phyloP scores from a whole-genome alignment of 345 rosid genomes.

The Jatropha curcas region DNA sequence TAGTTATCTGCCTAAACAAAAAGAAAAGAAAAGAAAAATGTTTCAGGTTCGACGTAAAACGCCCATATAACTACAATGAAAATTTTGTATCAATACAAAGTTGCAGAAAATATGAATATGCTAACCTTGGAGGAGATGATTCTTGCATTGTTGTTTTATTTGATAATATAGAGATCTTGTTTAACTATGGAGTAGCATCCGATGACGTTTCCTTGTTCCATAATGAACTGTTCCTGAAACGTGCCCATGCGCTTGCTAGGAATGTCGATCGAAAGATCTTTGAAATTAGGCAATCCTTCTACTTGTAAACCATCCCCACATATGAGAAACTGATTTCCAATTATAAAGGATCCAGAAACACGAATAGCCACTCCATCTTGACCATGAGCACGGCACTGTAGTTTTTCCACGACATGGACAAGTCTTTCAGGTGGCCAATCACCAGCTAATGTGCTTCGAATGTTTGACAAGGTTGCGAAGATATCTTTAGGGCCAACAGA shows the following conservation, averaged over 20 bases:
- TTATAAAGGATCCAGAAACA: slow-evolving; percentile 76
- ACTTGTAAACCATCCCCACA: slow-evolving; percentile 94
- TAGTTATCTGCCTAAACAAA: background rate
- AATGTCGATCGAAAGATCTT: slow-evolving; percentile 78
- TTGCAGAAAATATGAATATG: background rate
- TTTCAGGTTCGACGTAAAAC: too few relatives aligned
- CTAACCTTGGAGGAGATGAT: slow-evolving; percentile 15
- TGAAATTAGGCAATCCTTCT: slow-evolving; percentile 82
- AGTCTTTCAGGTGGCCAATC: slow-evolving; percentile 84
- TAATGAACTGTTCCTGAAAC: slow-evolving; percentile 78
- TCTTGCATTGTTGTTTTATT: slow-evolving; percentile 7
- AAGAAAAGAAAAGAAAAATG: background rate
- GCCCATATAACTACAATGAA: too few relatives aligned
- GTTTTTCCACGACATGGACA: slow-evolving; percentile 86
- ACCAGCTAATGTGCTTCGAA: slow-evolving; percentile 74
- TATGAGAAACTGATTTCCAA: slow-evolving; percentile 84
- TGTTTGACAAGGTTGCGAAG: slow-evolving; percentile 50
- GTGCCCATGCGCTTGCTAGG: slow-evolving; percentile 76
- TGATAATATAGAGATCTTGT: slow-evolving; percentile 72
- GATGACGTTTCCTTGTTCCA: slow-evolving; percentile 58
- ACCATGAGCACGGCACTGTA: slow-evolving; percentile 68
- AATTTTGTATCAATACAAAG: background rate
- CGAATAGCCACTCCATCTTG: slow-evolving; percentile 74
- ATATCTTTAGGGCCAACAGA: slow-evolving; percentile 60
- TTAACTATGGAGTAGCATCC: slow-evolving; percentile 62